These are phyloP conservation scores for Dendrobium officinale DNA, from an alignment of 106 monocot species.

Conservation along the genomic window DNA sequence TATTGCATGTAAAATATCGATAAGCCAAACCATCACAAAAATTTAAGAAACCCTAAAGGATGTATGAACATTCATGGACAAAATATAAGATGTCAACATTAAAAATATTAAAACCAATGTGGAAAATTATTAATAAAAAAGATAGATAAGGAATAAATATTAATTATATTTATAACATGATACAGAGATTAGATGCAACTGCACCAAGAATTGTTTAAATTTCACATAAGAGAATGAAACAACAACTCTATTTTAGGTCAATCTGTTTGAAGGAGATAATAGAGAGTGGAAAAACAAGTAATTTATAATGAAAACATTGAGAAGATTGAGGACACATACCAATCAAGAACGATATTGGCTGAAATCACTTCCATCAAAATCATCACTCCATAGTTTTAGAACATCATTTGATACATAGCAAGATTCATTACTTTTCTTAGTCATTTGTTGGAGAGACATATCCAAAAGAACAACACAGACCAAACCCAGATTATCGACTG, in stretches of 20 bases:
- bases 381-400: slow-evolving; percentile 86
- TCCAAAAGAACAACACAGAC: slow-evolving; percentile 59
- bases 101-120: not conserved
- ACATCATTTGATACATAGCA: slow-evolving; percentile 14
- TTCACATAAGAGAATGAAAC: not conserved
- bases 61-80: not conserved
- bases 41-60: not conserved
- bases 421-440: slow-evolving; percentile 47
- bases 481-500: slow-evolving; percentile 15
- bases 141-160: not conserved
- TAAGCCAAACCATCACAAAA: too few relatives aligned
- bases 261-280: not conserved
- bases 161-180: not conserved
- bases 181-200: not conserved
- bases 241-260: not conserved
- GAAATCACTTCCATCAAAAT: slow-evolving; percentile 82
- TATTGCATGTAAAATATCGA: too few relatives aligned
- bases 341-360: slow-evolving; percentile 84
- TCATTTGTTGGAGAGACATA: slow-evolving; percentile 76
- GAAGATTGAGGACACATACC: slow-evolving; percentile 26
- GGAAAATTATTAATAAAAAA: not conserved
- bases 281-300: not conserved
- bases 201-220: not conserved
- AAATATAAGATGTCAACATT: not conserved
- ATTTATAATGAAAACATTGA: not conserved